phyloP scores from a whole-genome alignment of 805 yeast genomes.

The Schizosaccharomyces pombe region DNA sequence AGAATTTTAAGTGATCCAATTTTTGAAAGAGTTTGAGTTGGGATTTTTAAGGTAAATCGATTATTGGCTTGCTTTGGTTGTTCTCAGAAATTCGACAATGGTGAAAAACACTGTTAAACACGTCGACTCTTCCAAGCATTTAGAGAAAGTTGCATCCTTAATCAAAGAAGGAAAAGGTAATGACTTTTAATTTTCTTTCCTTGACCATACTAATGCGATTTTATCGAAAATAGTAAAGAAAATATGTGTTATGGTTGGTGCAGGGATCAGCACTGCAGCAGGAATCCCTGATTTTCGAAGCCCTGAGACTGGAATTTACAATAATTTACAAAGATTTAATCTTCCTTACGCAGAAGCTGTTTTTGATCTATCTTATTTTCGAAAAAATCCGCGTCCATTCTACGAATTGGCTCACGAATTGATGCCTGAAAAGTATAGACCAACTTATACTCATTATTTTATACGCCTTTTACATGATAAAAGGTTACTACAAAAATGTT shows the following conservation, averaged over 20 bases:
- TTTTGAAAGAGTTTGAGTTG: too few relatives aligned
- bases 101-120: too few relatives aligned
- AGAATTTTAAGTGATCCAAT: too few relatives aligned
- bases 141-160: background rate
- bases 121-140: too few relatives aligned
- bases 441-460: constrained; percentile 61
- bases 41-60: too few relatives aligned
- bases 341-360: constrained; percentile 91
- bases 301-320: constrained; percentile 59
- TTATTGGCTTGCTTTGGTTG: too few relatives aligned
- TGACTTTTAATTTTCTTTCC: background rate
- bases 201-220: background rate
- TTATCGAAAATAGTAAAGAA: background rate
- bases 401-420: constrained; percentile 63
- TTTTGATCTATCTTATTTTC: constrained; percentile 48
- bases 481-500: constrained; percentile 34
- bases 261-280: constrained; percentile 80
- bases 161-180: background rate
- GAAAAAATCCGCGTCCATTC: constrained; percentile 58
- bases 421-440: constrained; percentile 68
- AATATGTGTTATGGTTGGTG: constrained; percentile 34
- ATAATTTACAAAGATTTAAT: constrained; percentile 41
- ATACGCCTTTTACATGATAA: constrained; percentile 45
- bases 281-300: constrained; percentile 92
- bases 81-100: too few relatives aligned